Evolutionary conservation across 169 alveolate genomes (phyloP).

Genomic region (Perkinsus chesapeaki): DNA sequence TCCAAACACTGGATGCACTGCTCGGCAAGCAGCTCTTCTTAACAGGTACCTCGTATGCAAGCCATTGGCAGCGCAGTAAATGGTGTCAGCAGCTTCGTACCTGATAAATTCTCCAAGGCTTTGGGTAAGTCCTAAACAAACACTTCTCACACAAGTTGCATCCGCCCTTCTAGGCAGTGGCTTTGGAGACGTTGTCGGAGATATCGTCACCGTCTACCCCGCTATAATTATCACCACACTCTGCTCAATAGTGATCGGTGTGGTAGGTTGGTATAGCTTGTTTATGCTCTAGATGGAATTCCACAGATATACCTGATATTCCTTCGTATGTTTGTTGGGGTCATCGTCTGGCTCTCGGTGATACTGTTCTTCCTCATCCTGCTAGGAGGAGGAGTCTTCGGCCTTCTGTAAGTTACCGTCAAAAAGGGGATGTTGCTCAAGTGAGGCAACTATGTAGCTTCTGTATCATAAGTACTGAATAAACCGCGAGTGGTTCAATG

Average conservation of each 20-base stretch:
- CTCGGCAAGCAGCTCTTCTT: neutral
- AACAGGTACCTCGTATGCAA: neutral
- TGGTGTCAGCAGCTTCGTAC: neutral
- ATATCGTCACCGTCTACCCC: neutral
- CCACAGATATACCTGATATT: neutral
- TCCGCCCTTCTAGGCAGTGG: neutral
- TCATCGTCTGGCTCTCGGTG: constrained; percentile 1
- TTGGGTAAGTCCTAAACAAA: neutral
- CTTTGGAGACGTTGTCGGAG: neutral
- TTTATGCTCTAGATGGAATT: neutral
- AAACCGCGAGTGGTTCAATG: too few relatives aligned
- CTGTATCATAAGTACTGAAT: too few relatives aligned
- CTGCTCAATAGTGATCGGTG: neutral
- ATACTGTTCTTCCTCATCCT: neutral
- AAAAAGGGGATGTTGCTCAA: too few relatives aligned
- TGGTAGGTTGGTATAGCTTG: neutral
- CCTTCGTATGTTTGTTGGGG: constrained; percentile 11
- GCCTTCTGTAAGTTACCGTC: neutral
- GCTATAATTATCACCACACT: neutral
- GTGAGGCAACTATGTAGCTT: too few relatives aligned
- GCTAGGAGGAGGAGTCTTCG: constrained; percentile 1
- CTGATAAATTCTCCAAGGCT: neutral
- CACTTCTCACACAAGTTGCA: neutral
- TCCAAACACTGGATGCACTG: neutral
- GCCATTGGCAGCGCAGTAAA: neutral